Evolutionary conservation across 106 monocot species (phyloP), one percentile per base, ranked within the genome.

Genomic region (Acorus calamus): DNA sequence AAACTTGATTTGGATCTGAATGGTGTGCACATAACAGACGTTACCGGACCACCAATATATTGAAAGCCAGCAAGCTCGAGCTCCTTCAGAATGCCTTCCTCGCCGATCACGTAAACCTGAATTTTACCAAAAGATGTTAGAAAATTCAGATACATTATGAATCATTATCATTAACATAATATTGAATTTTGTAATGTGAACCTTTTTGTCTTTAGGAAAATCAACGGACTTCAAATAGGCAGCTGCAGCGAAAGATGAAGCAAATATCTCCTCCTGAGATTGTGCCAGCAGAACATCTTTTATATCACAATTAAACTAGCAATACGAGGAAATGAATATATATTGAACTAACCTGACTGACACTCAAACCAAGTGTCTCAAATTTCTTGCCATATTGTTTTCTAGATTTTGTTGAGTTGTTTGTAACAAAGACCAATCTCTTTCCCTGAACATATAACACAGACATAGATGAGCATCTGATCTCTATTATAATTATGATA

Each of bases 351-450:
- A 92, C 96, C 88, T 92, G 88, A n/a, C 52, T 76, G 61, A 98
- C 92, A 60, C 59, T 92, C 55, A 98, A 73, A 6, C 96, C 87
- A 62, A 98, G 75, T 41, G 92, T 83, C 44, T 92, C 91, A 50
- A 88, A 92, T 55, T 98, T 98, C 79, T 98, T 98, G 8, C 91
- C 96, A 53, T 98, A 98, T 45, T 98, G 96, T 78, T 92, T 98
- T 70, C 96, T 73, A 3, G 91, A 98, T 53, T 98, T 98, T 0
- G 91, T 92, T 4, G 96, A 98, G 69, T 98, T 98, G 73, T 98
- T 98, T 0, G 87, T 92, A 0, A 98, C 92, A 81, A 98, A 98
- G 53, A 98, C 96, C 64, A 92, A 62, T 62, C 92, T 78, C 65
- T 92, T 98, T 43, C 91, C 96, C 96, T 98, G 11, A 41, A 73